Conservation (phyloP, 169 alveolate species). For the Cryptosporidium baileyi region DNA sequence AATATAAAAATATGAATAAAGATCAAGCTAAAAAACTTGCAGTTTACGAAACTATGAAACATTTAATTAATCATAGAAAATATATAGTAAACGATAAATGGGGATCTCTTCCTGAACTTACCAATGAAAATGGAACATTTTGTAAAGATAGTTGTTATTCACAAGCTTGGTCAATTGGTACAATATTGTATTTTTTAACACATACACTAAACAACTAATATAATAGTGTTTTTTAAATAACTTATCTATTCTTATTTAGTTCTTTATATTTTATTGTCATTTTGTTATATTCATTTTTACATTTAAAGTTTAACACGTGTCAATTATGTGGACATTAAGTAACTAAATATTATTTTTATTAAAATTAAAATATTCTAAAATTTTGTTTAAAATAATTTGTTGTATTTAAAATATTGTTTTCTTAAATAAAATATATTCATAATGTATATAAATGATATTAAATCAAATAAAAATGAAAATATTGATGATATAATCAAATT, state of each 20-base stretch:
- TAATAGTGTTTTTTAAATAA: neutral
- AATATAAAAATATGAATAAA: neutral
- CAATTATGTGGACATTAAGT: too few relatives aligned
- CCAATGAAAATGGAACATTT: conserved; percentile 85
- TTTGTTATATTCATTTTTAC: too few relatives aligned
- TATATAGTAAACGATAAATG: conserved; percentile 79
- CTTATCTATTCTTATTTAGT: neutral
- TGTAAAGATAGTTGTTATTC: conserved; percentile 85
- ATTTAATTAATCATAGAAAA: conserved; percentile 76
- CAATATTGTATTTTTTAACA: conserved; percentile 67
- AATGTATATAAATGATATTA: conserved; percentile 35
- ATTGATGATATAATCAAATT: conserved; percentile 38
- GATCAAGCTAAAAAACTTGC: conserved; percentile 68
- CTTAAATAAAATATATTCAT: too few relatives aligned
- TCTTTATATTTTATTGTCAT: neutral
- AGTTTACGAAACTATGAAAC: conserved; percentile 73
- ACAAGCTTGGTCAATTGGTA: conserved; percentile 85
- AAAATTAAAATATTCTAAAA: too few relatives aligned
- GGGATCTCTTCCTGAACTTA: conserved; percentile 91
- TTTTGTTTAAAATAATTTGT: too few relatives aligned
- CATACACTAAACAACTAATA: neutral
- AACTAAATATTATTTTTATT: too few relatives aligned
- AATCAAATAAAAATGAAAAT: conserved; percentile 19
- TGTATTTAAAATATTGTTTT: too few relatives aligned
- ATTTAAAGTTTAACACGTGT: too few relatives aligned